A percentile compares a stretch with the other conserved stretches of the same genome.
phyloP scores from a whole-genome alignment of 495 filamentous ascomycete species.

The Hypoxylon rickii region DNA sequence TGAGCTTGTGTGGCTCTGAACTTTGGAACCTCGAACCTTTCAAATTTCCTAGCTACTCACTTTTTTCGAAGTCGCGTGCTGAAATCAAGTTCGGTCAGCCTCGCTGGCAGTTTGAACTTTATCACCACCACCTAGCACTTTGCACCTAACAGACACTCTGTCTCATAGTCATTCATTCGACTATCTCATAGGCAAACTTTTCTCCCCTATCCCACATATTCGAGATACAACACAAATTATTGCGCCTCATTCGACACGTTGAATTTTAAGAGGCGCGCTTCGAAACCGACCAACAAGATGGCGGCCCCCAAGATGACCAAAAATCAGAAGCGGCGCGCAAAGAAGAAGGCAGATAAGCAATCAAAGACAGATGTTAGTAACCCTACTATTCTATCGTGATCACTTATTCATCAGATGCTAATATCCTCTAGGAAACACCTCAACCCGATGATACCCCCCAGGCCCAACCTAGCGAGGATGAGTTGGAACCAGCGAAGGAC shows the following conservation, averaged over 20 bases:
- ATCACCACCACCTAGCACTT: not conserved
- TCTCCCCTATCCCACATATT: not conserved
- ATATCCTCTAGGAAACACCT: conserved; percentile 26
- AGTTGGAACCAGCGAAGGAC: conserved; percentile 34
- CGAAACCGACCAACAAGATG: conserved; percentile 46
- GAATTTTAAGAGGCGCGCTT: conserved; percentile 8
- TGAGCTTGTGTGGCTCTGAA: not conserved
- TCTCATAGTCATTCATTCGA: not conserved
- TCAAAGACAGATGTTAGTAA: conserved; percentile 51
- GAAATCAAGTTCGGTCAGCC: conserved; percentile 22
- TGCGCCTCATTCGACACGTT: conserved; percentile 6
- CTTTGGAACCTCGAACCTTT: not conserved
- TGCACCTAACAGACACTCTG: not conserved
- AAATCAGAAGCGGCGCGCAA: conserved; percentile 82
- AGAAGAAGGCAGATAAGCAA: conserved; percentile 86
- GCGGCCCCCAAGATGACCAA: conserved; percentile 71
- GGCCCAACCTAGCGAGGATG: conserved; percentile 29
- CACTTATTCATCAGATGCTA: conserved; percentile 9
- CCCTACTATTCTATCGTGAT: conserved; percentile 3
- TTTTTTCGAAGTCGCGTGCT: conserved; percentile 31
- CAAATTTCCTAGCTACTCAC: too few relatives aligned
- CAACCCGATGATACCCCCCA: conserved; percentile 25
- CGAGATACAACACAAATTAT: not conserved
- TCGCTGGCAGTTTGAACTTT: conserved; percentile 9
- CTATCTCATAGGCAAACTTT: not conserved